Evolutionary conservation across 2,329 filamentous ascomycete genomes (phyloP).

Genomic region (Coleophoma eucalyptorum): DNA sequence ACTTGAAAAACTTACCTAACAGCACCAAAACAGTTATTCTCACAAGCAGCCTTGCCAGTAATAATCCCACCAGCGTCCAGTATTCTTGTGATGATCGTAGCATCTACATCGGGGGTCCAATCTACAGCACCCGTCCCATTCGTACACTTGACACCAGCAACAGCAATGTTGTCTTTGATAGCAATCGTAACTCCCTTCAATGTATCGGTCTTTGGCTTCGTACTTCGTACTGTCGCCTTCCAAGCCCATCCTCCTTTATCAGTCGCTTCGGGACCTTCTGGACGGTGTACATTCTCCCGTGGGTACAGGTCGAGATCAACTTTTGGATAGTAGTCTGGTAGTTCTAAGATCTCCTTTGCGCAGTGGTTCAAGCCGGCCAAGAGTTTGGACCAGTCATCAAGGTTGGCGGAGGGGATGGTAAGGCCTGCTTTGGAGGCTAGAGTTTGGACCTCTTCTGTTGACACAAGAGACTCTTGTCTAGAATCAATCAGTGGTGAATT

Average conservation of each 20-base stretch:
- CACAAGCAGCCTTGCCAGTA: constrained; percentile 18
- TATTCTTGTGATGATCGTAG: constrained; percentile 16
- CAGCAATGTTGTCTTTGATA: constrained; percentile 19
- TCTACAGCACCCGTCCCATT: constrained; percentile 18
- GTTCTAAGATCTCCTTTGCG: constrained; percentile 14
- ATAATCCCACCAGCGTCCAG: constrained; percentile 18
- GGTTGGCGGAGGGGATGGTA: constrained; percentile 8
- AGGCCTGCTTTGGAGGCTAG: constrained; percentile 11
- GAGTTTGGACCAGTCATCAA: constrained; percentile 14
- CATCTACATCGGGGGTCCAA: constrained; percentile 18
- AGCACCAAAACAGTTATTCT: constrained; percentile 22
- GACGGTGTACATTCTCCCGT: constrained; percentile 15
- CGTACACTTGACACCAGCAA: constrained; percentile 17
- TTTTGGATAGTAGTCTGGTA: constrained; percentile 15
- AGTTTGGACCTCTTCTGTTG: constrained; percentile 8
- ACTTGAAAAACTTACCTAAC: constrained; percentile 11
- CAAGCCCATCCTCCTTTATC: constrained; percentile 31
- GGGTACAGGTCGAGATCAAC: constrained; percentile 17
- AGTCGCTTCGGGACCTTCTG: constrained; percentile 7
- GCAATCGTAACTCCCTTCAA: constrained; percentile 15
- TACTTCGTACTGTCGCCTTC: constrained; percentile 39
- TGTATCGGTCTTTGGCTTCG: constrained; percentile 11
- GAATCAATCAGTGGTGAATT: neutral
- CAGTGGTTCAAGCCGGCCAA: constrained; percentile 17
- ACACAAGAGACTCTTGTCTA: constrained; percentile 16